phyloP scores from a whole-genome alignment of 495 filamentous ascomycete species.

The Aspergillus sparsus region DNA sequence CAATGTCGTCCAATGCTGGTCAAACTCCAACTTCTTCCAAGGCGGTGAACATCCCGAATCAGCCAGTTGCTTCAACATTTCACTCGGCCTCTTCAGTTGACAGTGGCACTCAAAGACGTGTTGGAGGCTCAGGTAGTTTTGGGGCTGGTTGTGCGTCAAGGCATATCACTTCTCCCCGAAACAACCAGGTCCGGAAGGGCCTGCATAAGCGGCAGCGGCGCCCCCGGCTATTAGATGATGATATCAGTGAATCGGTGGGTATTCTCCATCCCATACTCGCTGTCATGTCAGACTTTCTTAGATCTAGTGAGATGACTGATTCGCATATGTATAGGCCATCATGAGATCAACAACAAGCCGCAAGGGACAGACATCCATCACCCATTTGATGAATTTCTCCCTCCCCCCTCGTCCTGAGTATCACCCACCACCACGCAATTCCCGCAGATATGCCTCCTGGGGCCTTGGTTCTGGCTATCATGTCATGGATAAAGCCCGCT shows the following conservation, averaged over 20 bases:
- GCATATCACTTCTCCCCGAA: conserved; percentile 56
- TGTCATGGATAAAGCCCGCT: conserved; percentile 87
- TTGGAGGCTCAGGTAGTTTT: conserved; percentile 63
- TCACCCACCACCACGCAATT: conserved; percentile 57
- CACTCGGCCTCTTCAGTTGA: conserved; percentile 41
- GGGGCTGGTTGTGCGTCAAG: conserved; percentile 61
- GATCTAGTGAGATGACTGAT: conserved; percentile 24
- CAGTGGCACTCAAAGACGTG: conserved; percentile 61
- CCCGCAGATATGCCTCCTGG: conserved; percentile 72
- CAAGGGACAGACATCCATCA: conserved; percentile 94
- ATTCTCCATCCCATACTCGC: conserved; percentile 9
- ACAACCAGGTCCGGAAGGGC: conserved; percentile 71
- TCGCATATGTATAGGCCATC: conserved; percentile 54
- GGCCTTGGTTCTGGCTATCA: conserved; percentile 90
- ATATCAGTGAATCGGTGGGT: conserved; percentile 76
- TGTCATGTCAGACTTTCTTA: conserved; percentile 9
- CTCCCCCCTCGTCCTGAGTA: conserved; percentile 74
- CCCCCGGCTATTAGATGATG: conserved; percentile 66
- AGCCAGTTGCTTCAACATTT: conserved; percentile 41
- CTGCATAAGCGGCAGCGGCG: conserved; percentile 67
- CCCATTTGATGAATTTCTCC: conserved; percentile 91
- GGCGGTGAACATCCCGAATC: conserved; percentile 44
- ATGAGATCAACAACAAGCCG: conserved; percentile 83
- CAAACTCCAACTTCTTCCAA: conserved; percentile 46
- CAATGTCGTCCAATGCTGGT: conserved; percentile 54